These are phyloP conservation scores for Beauveria rudraprayagi DNA, from an alignment of 2,329 filamentous ascomycete species.

Conservation along the genomic window DNA sequence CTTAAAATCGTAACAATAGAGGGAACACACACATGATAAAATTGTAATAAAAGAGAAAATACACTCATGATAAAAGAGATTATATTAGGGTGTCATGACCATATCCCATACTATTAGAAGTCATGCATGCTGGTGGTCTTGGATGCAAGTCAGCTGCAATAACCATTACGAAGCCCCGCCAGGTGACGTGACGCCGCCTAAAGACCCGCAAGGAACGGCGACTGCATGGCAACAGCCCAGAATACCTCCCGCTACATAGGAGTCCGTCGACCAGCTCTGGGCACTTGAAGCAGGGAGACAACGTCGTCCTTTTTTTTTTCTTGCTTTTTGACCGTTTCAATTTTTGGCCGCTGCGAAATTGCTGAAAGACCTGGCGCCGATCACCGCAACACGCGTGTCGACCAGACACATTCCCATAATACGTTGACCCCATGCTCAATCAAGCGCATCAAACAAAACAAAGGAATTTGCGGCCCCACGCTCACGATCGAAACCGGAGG, in stretches of 20 bases:
- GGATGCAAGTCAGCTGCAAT: conserved; percentile 8
- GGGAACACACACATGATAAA: too few species aligned
- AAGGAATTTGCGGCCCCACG: conserved; percentile 4
- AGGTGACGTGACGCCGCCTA: conserved; percentile 7
- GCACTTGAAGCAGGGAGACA: not conserved
- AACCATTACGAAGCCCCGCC: not conserved
- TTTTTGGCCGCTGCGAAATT: not conserved
- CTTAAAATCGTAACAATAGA: too few species aligned
- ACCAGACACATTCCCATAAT: not conserved
- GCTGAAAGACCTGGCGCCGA: not conserved
- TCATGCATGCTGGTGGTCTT: not conserved
- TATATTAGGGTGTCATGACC: too few species aligned
- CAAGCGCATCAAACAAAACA: conserved; percentile 4
- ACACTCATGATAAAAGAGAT: too few species aligned
- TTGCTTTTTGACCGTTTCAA: not conserved
- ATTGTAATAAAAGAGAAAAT: too few species aligned
- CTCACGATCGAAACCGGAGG: not conserved
- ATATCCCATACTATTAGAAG: not conserved
- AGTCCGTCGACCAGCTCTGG: not conserved
- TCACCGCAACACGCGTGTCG: not conserved
- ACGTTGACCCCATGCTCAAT: not conserved
- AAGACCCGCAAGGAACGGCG: conserved; percentile 6
- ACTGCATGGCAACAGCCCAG: not conserved
- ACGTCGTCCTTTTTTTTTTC: not conserved
- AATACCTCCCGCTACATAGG: not conserved